These are phyloP conservation scores for Aspergillus ochraceus DNA, from an alignment of 2,329 filamentous ascomycete species.

Conservation along the genomic window DNA sequence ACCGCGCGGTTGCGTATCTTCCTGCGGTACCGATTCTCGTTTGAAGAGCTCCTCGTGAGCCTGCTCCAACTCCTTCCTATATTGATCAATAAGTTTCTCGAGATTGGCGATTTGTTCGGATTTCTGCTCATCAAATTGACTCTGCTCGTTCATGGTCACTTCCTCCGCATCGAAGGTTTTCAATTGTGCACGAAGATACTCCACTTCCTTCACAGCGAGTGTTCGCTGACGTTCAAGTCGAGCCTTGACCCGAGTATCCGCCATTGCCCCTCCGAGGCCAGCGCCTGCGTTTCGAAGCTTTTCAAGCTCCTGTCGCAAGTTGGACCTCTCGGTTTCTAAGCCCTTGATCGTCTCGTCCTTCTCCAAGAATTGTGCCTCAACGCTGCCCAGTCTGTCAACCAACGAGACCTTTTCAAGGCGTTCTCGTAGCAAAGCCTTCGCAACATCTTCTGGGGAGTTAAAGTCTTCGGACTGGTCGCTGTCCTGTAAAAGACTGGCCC, in stretches of 20 bases:
- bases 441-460: conserved; percentile 83
- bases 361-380: conserved; percentile 76
- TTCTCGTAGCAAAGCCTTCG: conserved; percentile 79
- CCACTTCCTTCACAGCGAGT: conserved; percentile 86
- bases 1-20: conserved; percentile 46
- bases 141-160: conserved; percentile 73
- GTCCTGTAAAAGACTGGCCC: conserved; percentile 80
- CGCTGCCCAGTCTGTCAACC: conserved; percentile 74
- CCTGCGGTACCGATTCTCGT: conserved; percentile 53
- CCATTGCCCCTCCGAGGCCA: conserved; percentile 43
- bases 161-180: conserved; percentile 88
- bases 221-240: conserved; percentile 82
- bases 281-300: conserved; percentile 58
- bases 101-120: conserved; percentile 74
- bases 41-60: conserved; percentile 73
- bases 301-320: conserved; percentile 68
- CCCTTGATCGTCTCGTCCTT: conserved; percentile 73
- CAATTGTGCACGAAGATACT: conserved; percentile 88
- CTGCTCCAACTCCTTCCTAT: conserved; percentile 75
- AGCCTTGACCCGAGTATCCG: conserved; percentile 67
- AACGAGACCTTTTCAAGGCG: conserved; percentile 76
- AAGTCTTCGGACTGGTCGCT: conserved; percentile 69
- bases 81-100: conserved; percentile 81
- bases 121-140: conserved; percentile 71
- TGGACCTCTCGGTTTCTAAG: conserved; percentile 68